Evolutionary conservation across 1,284 basidiomycete genomes (phyloP).

Genomic region (Moesziomyces antarcticus): DNA sequence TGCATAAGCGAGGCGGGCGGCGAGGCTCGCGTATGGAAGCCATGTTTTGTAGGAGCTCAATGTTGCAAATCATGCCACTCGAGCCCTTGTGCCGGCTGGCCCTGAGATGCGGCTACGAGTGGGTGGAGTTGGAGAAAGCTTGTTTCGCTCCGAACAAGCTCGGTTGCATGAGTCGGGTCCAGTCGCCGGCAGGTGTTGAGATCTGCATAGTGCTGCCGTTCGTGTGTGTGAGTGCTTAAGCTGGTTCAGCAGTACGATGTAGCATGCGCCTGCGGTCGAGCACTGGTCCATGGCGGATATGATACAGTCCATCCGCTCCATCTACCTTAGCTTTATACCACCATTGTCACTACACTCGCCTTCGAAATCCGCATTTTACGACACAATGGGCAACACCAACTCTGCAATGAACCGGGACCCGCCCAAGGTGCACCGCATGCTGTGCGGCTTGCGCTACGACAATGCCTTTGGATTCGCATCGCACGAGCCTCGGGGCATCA

Average conservation of each 20-base stretch:
- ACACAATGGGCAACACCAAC: slow-evolving; percentile 14
- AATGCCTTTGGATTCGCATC: slow-evolving; percentile 38
- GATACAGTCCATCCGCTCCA: neutral
- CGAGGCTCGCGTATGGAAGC: too few relatives aligned
- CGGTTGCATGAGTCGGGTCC: neutral
- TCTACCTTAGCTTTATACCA: neutral
- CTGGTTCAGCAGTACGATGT: neutral
- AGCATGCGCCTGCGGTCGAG: neutral
- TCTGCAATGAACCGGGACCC: slow-evolving; percentile 21
- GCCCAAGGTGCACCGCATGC: slow-evolving; percentile 30
- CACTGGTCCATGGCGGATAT: neutral
- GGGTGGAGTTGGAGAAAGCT: neutral
- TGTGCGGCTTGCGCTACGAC: slow-evolving; percentile 34
- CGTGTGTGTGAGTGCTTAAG: too few relatives aligned
- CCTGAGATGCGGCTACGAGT: neutral
- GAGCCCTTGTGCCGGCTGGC: neutral
- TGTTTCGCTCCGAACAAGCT: neutral
- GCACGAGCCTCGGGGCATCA: slow-evolving; percentile 14
- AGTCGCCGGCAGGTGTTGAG: neutral
- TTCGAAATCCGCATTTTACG: too few relatives aligned
- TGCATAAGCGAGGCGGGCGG: neutral
- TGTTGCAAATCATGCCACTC: slow-evolving; percentile 18
- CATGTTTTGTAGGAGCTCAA: neutral
- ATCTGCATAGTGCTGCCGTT: neutral
- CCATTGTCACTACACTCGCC: too few relatives aligned